Percentiles rank a stretch among this genome's conserved stretches.
phyloP scores from a whole-genome alignment of 495 filamentous ascomycete genomes.

The Collariella sp. region DNA sequence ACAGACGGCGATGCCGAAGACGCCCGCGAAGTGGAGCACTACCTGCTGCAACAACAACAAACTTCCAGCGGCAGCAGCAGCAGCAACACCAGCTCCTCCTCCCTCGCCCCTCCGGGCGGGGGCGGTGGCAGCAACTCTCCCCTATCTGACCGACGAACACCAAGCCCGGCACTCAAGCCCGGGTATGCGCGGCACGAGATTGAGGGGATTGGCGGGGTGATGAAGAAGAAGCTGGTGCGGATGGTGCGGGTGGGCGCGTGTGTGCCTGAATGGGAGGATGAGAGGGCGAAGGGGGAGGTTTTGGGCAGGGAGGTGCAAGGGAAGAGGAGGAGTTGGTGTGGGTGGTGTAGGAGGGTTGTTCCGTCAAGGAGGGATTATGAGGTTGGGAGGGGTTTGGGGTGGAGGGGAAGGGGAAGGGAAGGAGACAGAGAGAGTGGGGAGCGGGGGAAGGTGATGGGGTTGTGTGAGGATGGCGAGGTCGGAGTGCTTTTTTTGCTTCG shows the following conservation, averaged over 20 bases:
- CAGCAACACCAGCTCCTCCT: constrained; percentile 2
- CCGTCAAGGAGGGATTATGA: constrained; percentile 34
- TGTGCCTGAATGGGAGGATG: constrained; percentile 75
- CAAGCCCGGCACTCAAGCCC: constrained; percentile 39
- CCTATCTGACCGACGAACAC: constrained; percentile 23
- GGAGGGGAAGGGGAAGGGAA: constrained; percentile 7
- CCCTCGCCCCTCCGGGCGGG: constrained; percentile 1
- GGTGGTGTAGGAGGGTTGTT: constrained; percentile 56
- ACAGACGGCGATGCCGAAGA: constrained; percentile 69
- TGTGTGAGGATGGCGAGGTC: not conserved
- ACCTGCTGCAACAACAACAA: not conserved
- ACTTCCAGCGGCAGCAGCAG: not conserved
- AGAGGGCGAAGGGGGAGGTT: constrained; percentile 49
- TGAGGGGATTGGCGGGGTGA: constrained; percentile 73
- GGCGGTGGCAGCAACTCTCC: not conserved
- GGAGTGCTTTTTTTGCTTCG: too few species aligned
- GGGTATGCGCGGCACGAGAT: constrained; percentile 80
- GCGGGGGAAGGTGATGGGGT: not conserved
- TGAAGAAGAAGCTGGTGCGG: constrained; percentile 74
- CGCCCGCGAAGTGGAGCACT: constrained; percentile 28
- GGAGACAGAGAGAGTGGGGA: not conserved
- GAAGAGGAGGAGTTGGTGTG: constrained; percentile 54
- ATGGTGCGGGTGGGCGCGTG: constrained; percentile 69
- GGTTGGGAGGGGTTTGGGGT: constrained; percentile 7
- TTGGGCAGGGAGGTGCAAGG: constrained; percentile 50